phyloP scores from a whole-genome alignment of 148 eudicot genomes.

The Chenopodium quinoa region DNA sequence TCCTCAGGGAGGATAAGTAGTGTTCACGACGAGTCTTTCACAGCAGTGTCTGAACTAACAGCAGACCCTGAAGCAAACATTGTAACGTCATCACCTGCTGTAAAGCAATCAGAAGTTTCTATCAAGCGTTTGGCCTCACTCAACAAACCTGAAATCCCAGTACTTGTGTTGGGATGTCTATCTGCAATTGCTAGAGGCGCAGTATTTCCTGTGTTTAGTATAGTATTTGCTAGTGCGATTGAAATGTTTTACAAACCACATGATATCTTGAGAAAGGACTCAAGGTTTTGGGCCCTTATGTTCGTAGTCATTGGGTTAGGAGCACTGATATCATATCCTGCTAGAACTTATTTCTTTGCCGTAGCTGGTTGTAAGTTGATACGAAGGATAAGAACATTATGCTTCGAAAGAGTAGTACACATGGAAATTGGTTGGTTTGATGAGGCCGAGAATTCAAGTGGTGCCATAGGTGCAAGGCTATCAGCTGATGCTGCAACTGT shows the following conservation, averaged over 20 bases:
- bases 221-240: conserved; percentile 34
- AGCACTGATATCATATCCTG: conserved; percentile 27
- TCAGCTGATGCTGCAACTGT: conserved; percentile 74
- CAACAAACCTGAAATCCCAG: conserved; percentile 39
- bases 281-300: conserved; percentile 33
- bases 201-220: conserved; percentile 30
- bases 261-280: conserved; percentile 28
- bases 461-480: conserved; percentile 73
- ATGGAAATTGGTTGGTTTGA: conserved; percentile 93
- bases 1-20: conserved; percentile 45
- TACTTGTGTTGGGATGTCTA: conserved; percentile 27
- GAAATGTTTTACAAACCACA: conserved; percentile 32
- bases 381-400: conserved; percentile 43
- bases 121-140: conserved; percentile 32
- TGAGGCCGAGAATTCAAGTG: conserved; percentile 68
- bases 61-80: conserved; percentile 17
- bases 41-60: conserved; percentile 37
- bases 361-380: conserved; percentile 34
- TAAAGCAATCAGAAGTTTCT: conserved; percentile 39
- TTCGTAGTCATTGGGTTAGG: conserved; percentile 33
- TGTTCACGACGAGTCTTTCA: conserved; percentile 34
- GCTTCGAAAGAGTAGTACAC: conserved; percentile 63
- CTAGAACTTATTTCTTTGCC: conserved; percentile 32
- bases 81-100: conserved; percentile 12
- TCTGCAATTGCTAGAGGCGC: conserved; percentile 30